Evolutionary conservation across 1,284 basidiomycete species (phyloP), one percentile per base, ranked within the genome.

Genomic region (Lentinus polychrous): DNA sequence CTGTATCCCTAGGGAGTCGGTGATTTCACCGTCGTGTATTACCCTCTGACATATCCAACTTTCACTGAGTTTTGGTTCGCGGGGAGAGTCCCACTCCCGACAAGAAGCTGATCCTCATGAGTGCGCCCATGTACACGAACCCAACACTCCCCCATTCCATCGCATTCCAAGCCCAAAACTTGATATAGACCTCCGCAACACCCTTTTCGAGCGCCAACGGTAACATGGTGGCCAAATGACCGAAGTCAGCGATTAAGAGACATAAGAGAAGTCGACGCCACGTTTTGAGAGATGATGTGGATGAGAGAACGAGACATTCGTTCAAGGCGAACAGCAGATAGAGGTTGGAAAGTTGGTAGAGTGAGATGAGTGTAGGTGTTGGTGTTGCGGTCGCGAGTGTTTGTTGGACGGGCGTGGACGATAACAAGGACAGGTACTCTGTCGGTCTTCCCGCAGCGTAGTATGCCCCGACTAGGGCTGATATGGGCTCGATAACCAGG

Each of bases 81-180:
- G 4, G 27, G 4, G 27, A 27, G 10, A 27, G 12, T 15, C 71
- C 71, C 6, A 72, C 17, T 6, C 68, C 71, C 18, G 59, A 43
- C 36, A 73, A 57, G 53, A 74, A 74, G 11, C 63, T 59, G 7
- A 67, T 60, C 46, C 72, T 60, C 64, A 69, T 66, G 20, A 58
- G 57, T 24, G 73, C 74, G 2, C 74, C 75, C 18, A 64, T 44
- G 50, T 76, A 76, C 6, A 76, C 75, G 44, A 76, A 76, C 12
- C 73, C 75, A n/a, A 77, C 67, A 39, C 73, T 76, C 0, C 76
- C 75, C 73, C 72, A 76, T 35, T 66, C 62, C 75, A 77, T 75
- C 49, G 73, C 73, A 54, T 74, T 75, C 75, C 74, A 77, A 31
- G 63, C 65, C 68, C 66, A 66, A 8, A 54, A 54, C 27, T 52